These are phyloP conservation scores for Tetraselmis striata DNA, from an alignment of 139 green algal genomes.

Conservation along the genomic window DNA sequence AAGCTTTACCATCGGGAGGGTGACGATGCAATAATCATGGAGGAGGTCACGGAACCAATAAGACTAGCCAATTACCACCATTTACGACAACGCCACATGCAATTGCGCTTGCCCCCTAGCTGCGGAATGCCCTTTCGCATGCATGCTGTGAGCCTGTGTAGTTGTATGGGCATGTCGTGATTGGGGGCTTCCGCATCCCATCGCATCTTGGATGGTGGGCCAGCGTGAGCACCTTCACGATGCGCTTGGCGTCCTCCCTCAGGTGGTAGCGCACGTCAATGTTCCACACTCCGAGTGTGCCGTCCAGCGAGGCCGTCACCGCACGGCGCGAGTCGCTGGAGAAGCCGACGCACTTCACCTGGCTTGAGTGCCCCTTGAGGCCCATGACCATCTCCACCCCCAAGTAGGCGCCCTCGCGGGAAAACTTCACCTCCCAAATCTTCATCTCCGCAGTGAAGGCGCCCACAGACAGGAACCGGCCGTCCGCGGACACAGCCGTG, in stretches of 20 bases:
- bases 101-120: no score
- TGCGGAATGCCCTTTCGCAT: no score
- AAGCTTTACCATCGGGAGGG: no score
- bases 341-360: constrained; percentile 41
- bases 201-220: no score
- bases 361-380: constrained; percentile 35
- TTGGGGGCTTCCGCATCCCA: no score
- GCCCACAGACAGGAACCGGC: constrained; percentile 40
- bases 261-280: constrained; percentile 41
- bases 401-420: constrained; percentile 6
- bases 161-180: no score
- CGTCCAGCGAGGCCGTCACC: constrained; percentile 34
- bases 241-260: constrained; percentile 47
- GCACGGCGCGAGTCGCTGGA: constrained; percentile 30
- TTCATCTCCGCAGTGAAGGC: constrained; percentile 47
- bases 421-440: constrained; percentile 43
- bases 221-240: constrained; percentile 24
- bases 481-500: constrained; percentile 31
- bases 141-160: no score
- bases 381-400: constrained; percentile 31
- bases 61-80: no score
- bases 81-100: no score
- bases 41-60: no score
- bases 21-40: no score
- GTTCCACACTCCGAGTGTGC: constrained; percentile 37